Evolutionary conservation across 2,329 filamentous ascomycete species (phyloP).

Genomic region (Microcera coccophila): DNA sequence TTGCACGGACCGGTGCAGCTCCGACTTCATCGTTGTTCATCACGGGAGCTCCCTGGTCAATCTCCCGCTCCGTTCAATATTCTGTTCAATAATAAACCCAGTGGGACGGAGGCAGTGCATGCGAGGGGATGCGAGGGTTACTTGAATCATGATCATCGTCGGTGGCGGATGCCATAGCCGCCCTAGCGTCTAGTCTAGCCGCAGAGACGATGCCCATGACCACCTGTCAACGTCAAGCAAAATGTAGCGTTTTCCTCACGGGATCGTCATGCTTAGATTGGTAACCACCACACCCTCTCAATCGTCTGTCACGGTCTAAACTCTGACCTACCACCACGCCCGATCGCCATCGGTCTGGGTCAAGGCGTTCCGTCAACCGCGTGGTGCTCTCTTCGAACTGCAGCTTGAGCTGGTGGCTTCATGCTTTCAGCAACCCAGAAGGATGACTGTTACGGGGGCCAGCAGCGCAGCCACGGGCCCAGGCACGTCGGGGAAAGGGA

Average conservation of each 20-base stretch:
- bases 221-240: conserved; percentile 22
- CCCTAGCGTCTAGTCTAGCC: conserved; percentile 25
- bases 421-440: conserved; percentile 22
- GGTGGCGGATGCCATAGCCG: conserved; percentile 28
- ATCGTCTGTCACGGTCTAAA: conserved; percentile 21
- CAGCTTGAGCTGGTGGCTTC: conserved; percentile 20
- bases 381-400: conserved; percentile 19
- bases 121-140: background rate
- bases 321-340: conserved; percentile 24
- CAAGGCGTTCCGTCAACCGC: conserved; percentile 23
- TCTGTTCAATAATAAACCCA: no score
- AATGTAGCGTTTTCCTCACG: conserved; percentile 12
- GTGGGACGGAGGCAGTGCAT: background rate
- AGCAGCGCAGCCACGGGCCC: background rate
- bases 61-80: background rate
- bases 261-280: conserved; percentile 8
- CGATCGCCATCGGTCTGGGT: conserved; percentile 27
- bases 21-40: conserved; percentile 1
- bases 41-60: conserved; percentile 1
- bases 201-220: conserved; percentile 23
- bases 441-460: background rate
- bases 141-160: conserved; percentile 24
- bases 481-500: background rate
- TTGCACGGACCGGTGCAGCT: conserved; percentile 6
- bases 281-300: conserved; percentile 11